Conservation (phyloP, 2,329 filamentous ascomycete genomes). For the Colletotrichum incanum region DNA sequence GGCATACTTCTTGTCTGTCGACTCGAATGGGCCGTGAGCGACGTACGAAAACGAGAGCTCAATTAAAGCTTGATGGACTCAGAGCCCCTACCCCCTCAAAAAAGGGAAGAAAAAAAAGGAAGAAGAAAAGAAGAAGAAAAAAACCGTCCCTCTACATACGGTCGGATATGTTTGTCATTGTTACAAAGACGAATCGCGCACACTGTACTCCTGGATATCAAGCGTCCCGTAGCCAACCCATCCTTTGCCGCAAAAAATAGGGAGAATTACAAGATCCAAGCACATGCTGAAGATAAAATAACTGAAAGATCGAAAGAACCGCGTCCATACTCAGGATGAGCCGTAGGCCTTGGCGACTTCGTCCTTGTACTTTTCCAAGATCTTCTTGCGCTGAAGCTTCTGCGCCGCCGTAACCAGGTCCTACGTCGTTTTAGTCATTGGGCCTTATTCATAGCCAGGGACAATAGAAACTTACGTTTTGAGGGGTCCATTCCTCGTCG, state of each 20-base stretch:
- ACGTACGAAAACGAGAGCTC: background rate
- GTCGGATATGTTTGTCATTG: slow-evolving; percentile 6
- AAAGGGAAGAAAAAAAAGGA: background rate
- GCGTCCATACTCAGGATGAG: slow-evolving; percentile 43
- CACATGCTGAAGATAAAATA: background rate
- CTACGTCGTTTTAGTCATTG: slow-evolving; percentile 58
- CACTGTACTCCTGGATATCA: slow-evolving; percentile 43
- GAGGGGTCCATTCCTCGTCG: slow-evolving; percentile 83
- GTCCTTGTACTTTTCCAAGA: slow-evolving; percentile 73
- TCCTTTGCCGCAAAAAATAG: slow-evolving; percentile 23
- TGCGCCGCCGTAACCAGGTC: slow-evolving; percentile 78
- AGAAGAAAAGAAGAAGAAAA: background rate
- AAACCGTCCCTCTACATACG: background rate
- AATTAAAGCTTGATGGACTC: background rate
- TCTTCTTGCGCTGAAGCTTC: slow-evolving; percentile 80
- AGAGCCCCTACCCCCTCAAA: background rate
- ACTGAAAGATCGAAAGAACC: slow-evolving; percentile 11
- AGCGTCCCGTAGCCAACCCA: slow-evolving; percentile 36
- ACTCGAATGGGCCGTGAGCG: background rate
- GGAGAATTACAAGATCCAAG: slow-evolving; percentile 22
- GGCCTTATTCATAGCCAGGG: background rate
- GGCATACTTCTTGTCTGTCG: background rate
- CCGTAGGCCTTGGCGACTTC: slow-evolving; percentile 75
- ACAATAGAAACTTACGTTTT: slow-evolving; percentile 73
- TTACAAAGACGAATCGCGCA: slow-evolving; percentile 27